These are phyloP conservation scores for Phytophthora chlamydospora DNA, from an alignment of 352 stramenopile genomes.

Conservation along the genomic window DNA sequence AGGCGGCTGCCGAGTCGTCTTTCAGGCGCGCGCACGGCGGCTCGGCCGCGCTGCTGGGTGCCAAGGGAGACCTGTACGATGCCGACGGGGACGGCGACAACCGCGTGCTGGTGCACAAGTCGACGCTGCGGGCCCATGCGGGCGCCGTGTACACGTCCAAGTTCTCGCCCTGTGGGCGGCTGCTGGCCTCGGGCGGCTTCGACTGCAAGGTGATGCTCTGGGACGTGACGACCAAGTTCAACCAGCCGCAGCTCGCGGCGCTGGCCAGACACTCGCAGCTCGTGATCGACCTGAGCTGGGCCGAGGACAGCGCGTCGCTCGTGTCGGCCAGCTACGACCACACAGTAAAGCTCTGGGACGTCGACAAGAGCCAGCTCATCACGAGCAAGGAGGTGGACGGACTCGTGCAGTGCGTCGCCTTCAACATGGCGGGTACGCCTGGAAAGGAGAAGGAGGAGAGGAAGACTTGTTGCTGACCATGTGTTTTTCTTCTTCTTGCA, in stretches of 20 bases:
- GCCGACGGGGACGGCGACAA: constrained; percentile 59
- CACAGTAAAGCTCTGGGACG: constrained; percentile 89
- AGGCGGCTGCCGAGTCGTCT: constrained; percentile 42
- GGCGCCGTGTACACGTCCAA: constrained; percentile 89
- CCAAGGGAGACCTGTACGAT: constrained; percentile 64
- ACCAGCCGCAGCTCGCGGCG: constrained; percentile 83
- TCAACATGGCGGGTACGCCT: constrained; percentile 68
- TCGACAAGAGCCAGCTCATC: constrained; percentile 74
- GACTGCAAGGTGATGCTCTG: constrained; percentile 86
- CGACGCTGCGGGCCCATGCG: constrained; percentile 73
- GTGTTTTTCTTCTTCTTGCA: constrained; percentile 23
- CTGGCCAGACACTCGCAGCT: constrained; percentile 80
- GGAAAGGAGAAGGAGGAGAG: not conserved
- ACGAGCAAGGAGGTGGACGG: constrained; percentile 74
- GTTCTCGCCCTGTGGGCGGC: constrained; percentile 82
- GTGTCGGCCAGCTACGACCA: constrained; percentile 88
- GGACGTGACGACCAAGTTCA: constrained; percentile 91
- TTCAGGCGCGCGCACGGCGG: constrained; percentile 45
- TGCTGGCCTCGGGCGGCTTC: constrained; percentile 80
- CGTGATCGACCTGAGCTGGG: constrained; percentile 88
- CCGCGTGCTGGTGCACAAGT: constrained; percentile 83
- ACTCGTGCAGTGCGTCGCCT: constrained; percentile 86
- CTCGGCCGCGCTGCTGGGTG: constrained; percentile 40
- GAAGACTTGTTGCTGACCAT: constrained; percentile 1
- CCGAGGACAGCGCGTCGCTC: constrained; percentile 73